Percentiles rank a stretch among this genome's conserved stretches.
Conservation (phyloP, 176 grass and related monocot species). For the Dendrocalamus sinicus region DNA sequence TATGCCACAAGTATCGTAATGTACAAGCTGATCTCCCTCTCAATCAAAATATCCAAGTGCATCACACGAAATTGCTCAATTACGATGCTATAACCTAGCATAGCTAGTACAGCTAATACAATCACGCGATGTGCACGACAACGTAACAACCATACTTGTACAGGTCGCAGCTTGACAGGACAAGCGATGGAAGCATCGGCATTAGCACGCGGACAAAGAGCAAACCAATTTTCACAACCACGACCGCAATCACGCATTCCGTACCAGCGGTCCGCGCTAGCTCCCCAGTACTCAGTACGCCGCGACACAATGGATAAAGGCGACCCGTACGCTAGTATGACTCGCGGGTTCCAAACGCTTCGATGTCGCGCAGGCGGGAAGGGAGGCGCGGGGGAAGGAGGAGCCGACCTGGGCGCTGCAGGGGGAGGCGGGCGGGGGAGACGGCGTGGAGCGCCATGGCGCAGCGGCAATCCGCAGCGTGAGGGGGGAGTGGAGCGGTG, state of each 20-base stretch:
- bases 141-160: not conserved
- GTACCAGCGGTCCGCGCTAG: not conserved
- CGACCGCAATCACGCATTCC: not conserved
- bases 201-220: not conserved
- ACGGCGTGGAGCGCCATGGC: conserved; percentile 68
- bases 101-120: not conserved
- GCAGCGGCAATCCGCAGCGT: not conserved
- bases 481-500: not conserved
- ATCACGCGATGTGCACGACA: conserved; percentile 1
- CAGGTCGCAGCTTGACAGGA: not conserved
- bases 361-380: not conserved
- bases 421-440: conserved; percentile 38
- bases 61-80: not conserved
- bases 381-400: not conserved
- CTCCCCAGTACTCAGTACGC: not conserved
- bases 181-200: not conserved
- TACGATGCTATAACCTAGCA: not conserved
- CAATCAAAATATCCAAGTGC: conserved; percentile 2
- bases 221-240: not conserved
- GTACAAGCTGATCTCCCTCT: not conserved
- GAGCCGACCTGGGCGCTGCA: conserved; percentile 50
- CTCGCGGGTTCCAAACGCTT: not conserved
- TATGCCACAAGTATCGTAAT: not conserved
- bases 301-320: not conserved
- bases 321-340: not conserved